phyloP scores from a whole-genome alignment of 495 filamentous ascomycete genomes.

The Aspergillus sclerotiicarbonarius region DNA sequence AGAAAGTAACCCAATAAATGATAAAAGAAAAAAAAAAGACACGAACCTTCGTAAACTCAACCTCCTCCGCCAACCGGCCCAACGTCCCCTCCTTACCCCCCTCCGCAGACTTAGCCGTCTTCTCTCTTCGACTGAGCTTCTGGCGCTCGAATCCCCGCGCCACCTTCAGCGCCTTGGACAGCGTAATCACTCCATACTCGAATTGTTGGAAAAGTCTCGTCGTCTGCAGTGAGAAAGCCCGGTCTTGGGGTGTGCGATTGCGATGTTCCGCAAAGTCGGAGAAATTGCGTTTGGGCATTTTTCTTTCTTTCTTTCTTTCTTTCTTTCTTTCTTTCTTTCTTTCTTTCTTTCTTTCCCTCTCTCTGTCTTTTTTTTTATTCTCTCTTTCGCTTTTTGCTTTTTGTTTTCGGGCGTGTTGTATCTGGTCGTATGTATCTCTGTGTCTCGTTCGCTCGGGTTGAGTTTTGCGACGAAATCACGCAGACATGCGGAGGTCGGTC shows the following conservation, averaged over 20 bases:
- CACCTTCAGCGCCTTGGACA: slow-evolving; percentile 69
- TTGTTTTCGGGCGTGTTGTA: no score
- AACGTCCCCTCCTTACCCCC: slow-evolving; percentile 32
- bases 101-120: slow-evolving; percentile 53
- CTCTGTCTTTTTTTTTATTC: no score
- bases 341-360: slow-evolving; percentile 5
- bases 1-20: slow-evolving; percentile 6
- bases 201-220: slow-evolving; percentile 53
- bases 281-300: slow-evolving; percentile 51
- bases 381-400: neutral
- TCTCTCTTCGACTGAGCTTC: slow-evolving; percentile 75
- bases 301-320: slow-evolving; percentile 7
- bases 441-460: no score
- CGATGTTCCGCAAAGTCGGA: slow-evolving; percentile 26
- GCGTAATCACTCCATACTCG: slow-evolving; percentile 53
- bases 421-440: no score
- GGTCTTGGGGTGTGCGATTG: slow-evolving; percentile 17
- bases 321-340: slow-evolving; percentile 1
- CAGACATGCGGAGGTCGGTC: neutral
- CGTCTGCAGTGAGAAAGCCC: slow-evolving; percentile 27
- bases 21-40: neutral
- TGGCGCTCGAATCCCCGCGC: slow-evolving; percentile 88
- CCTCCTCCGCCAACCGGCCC: slow-evolving; percentile 68
- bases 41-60: slow-evolving; percentile 70
- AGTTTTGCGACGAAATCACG: no score